Evolutionary conservation across 495 filamentous ascomycete genomes (phyloP).

Genomic region (Aspergillus funiculosus): DNA sequence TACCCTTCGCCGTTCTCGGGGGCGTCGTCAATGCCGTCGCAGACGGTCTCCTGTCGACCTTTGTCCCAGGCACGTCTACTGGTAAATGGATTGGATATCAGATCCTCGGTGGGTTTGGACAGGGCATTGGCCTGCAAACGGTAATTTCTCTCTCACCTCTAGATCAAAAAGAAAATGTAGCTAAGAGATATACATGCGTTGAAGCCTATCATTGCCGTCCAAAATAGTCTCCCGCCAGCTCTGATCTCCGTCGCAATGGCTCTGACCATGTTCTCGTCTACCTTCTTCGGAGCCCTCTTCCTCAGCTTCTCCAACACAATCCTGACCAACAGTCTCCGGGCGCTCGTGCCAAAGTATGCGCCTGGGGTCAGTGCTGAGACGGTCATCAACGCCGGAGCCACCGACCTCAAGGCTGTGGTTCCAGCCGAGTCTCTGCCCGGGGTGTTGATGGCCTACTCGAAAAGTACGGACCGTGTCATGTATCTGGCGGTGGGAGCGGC

Average conservation of each 20-base stretch:
- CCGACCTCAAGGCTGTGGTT: slow-evolving; percentile 31
- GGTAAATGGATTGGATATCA: slow-evolving; percentile 61
- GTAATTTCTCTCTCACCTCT: slow-evolving; percentile 4
- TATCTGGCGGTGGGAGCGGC: slow-evolving; percentile 1
- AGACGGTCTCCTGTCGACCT: slow-evolving; percentile 54
- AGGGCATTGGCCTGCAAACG: slow-evolving; percentile 10
- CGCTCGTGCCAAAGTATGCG: slow-evolving; percentile 18
- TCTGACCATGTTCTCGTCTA: slow-evolving; percentile 7
- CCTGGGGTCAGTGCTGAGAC: slow-evolving; percentile 13
- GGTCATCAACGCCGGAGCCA: slow-evolving; percentile 12
- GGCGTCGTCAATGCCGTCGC: slow-evolving; percentile 52
- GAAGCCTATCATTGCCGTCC: slow-evolving; percentile 48
- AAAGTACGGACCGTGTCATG: slow-evolving; percentile 23
- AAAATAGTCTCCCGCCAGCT: slow-evolving; percentile 36
- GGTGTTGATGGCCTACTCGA: slow-evolving; percentile 54
- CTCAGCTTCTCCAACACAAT: slow-evolving; percentile 3
- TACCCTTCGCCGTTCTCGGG: slow-evolving; percentile 52
- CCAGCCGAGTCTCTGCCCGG: slow-evolving; percentile 34
- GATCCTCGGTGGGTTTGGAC: slow-evolving; percentile 47
- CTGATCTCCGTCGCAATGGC: slow-evolving; percentile 43
- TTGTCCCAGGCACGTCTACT: slow-evolving; percentile 38
- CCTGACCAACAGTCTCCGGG: slow-evolving; percentile 1
- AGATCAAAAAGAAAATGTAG: neutral
- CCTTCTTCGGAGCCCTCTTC: slow-evolving; percentile 5
- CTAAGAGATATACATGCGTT: neutral